Percentiles rank a stretch among this genome's conserved stretches.
Evolutionary conservation across 192 early-diverging fungal genomes (phyloP).

Genomic region (Pilaira anomala): DNA sequence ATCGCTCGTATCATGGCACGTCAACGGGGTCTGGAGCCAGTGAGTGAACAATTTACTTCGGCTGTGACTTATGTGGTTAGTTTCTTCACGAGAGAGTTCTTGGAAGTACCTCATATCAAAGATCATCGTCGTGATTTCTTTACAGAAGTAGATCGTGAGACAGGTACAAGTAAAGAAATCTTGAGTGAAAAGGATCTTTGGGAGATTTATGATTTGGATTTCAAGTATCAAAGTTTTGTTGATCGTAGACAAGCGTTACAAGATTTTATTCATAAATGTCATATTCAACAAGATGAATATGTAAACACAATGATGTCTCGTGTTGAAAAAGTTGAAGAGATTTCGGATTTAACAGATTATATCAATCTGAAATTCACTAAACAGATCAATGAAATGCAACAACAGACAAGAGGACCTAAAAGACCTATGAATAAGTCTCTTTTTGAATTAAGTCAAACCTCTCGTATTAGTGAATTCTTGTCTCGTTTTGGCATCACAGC

Average conservation of each 20-base stretch:
- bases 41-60: slow-evolving; percentile 21
- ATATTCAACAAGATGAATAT: slow-evolving; percentile 41
- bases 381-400: slow-evolving; percentile 29
- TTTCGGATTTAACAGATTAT: slow-evolving; percentile 62
- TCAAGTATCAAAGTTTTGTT: slow-evolving; percentile 69
- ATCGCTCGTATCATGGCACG: slow-evolving; percentile 34
- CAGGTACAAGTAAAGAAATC: slow-evolving; percentile 47
- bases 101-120: slow-evolving; percentile 91
- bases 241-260: slow-evolving; percentile 54
- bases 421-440: slow-evolving; percentile 36
- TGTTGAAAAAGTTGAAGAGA: slow-evolving; percentile 58
- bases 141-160: slow-evolving; percentile 42
- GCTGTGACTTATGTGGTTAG: slow-evolving; percentile 52
- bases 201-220: slow-evolving; percentile 84
- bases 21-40: slow-evolving; percentile 15
- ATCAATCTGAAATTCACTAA: slow-evolving; percentile 54
- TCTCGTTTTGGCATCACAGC: slow-evolving; percentile 49
- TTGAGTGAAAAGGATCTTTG: slow-evolving; percentile 75
- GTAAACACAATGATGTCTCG: slow-evolving; percentile 46
- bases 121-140: slow-evolving; percentile 86
- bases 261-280: slow-evolving; percentile 48
- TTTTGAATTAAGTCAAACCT: slow-evolving; percentile 29
- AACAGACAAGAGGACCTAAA: slow-evolving; percentile 36
- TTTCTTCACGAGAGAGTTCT: slow-evolving; percentile 71
- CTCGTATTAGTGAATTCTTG: slow-evolving; percentile 21